Evolutionary conservation across 257 asterid species (phyloP).

Genomic region (Solanum virginianum): DNA sequence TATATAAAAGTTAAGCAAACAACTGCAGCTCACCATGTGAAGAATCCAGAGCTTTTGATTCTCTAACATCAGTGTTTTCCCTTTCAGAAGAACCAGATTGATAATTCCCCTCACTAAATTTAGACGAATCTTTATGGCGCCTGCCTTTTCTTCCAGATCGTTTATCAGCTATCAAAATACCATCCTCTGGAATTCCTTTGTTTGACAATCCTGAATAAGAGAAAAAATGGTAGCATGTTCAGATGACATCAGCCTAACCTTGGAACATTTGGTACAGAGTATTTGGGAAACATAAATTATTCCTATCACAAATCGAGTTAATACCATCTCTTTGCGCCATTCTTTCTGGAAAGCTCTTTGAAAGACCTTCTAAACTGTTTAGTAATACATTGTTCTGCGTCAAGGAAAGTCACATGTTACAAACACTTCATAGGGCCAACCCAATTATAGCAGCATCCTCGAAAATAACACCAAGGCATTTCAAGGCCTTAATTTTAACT

Average conservation of each 20-base stretch:
- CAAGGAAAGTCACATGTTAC: conserved; percentile 8
- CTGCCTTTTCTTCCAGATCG: conserved; percentile 66
- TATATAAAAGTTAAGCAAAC: not conserved
- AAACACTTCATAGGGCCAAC: not conserved
- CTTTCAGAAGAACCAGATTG: conserved; percentile 31
- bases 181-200: conserved; percentile 42
- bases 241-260: not conserved
- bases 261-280: not conserved
- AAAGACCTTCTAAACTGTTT: conserved; percentile 18
- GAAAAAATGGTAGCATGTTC: not conserved
- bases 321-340: conserved; percentile 30
- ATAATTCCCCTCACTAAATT: conserved; percentile 29
- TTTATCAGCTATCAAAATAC: conserved; percentile 34
- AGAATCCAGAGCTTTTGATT: conserved; percentile 16
- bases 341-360: conserved; percentile 19
- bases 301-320: not conserved
- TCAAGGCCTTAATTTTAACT: not conserved
- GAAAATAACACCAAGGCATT: not conserved
- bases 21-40: conserved; percentile 27
- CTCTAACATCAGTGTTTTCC: conserved; percentile 35
- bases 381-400: conserved; percentile 31
- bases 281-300: not conserved
- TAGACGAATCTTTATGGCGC: conserved; percentile 45
- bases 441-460: not conserved
- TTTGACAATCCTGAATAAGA: conserved; percentile 25